phyloP scores from a whole-genome alignment of 1,139 yeast species.

The Hemisphaericaspora lyxosophila region DNA sequence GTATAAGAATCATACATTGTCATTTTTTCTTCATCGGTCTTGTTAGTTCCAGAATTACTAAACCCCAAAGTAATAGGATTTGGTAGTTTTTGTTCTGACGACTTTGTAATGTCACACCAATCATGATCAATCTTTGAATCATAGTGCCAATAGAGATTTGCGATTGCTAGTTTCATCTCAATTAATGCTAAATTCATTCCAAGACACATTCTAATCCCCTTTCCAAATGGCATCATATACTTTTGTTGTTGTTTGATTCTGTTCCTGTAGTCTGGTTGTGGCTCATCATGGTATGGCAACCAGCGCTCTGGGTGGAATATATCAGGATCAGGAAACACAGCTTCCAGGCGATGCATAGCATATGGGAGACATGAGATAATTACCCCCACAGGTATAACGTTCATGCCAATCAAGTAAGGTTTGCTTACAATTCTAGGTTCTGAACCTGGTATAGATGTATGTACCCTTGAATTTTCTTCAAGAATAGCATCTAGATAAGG shows the following conservation, averaged over 20 bases:
- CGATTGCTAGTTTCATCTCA: slow-evolving; percentile 62
- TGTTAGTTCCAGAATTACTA: slow-evolving; percentile 16
- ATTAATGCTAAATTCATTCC: slow-evolving; percentile 69
- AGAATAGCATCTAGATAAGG: slow-evolving; percentile 59
- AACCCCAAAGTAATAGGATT: slow-evolving; percentile 27
- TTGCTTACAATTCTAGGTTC: slow-evolving; percentile 58
- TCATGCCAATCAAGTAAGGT: slow-evolving; percentile 21
- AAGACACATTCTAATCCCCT: slow-evolving; percentile 73
- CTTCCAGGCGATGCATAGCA: slow-evolving; percentile 55
- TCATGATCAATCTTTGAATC: slow-evolving; percentile 32
- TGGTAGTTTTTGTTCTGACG: slow-evolving; percentile 18
- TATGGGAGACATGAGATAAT: slow-evolving; percentile 66
- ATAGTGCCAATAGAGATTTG: slow-evolving; percentile 54
- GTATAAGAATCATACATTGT: slow-evolving; percentile 53
- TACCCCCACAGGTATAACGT: slow-evolving; percentile 52
- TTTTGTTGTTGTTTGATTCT: slow-evolving; percentile 49
- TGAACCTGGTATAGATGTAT: slow-evolving; percentile 73
- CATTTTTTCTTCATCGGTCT: slow-evolving; percentile 48
- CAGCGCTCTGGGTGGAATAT: slow-evolving; percentile 62
- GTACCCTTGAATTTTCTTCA: slow-evolving; percentile 59
- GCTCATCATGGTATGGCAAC: slow-evolving; percentile 41
- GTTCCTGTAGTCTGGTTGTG: slow-evolving; percentile 28
- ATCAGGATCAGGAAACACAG: slow-evolving; percentile 52
- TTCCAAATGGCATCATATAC: slow-evolving; percentile 68
- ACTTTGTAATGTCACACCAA: slow-evolving; percentile 50